Percentiles rank a stretch among this genome's conserved stretches.
These are phyloP conservation scores for Fagopyrum esculentum DNA, from an alignment of 148 eudicot species.

Conservation along the genomic window DNA sequence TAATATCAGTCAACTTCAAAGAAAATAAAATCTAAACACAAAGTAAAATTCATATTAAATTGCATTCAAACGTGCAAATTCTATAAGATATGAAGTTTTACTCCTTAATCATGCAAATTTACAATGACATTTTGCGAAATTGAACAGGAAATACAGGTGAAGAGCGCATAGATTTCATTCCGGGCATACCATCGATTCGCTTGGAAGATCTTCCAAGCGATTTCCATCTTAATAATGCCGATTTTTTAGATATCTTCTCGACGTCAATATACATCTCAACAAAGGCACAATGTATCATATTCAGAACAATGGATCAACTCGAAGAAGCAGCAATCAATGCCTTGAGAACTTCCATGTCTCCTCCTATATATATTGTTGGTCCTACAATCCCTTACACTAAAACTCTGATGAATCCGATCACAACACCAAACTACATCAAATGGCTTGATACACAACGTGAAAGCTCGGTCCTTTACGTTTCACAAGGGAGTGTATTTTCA, in stretches of 20 bases:
- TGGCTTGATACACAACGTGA: no score
- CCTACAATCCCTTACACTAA: no score
- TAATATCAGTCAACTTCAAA: no score
- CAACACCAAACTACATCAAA: no score
- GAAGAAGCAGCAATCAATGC: not conserved
- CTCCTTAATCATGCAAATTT: no score
- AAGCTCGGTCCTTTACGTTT: no score
- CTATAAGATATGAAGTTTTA: no score
- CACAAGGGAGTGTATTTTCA: no score
- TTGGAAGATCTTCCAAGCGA: not conserved
- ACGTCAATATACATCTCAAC: not conserved
- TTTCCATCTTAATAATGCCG: not conserved
- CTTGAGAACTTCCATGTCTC: not conserved
- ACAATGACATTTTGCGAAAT: not conserved
- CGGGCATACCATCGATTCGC: not conserved
- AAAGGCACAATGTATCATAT: not conserved
- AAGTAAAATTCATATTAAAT: no score
- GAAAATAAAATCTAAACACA: no score
- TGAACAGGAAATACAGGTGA: not conserved
- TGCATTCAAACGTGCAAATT: no score
- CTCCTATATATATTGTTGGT: not conserved
- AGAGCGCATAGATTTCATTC: not conserved
- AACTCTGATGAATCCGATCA: no score
- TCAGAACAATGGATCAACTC: slow-evolving; percentile 4
- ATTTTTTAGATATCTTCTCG: not conserved